phyloP scores from a whole-genome alignment of 495 filamentous ascomycete genomes.

The Penicillium bovifimosum region DNA sequence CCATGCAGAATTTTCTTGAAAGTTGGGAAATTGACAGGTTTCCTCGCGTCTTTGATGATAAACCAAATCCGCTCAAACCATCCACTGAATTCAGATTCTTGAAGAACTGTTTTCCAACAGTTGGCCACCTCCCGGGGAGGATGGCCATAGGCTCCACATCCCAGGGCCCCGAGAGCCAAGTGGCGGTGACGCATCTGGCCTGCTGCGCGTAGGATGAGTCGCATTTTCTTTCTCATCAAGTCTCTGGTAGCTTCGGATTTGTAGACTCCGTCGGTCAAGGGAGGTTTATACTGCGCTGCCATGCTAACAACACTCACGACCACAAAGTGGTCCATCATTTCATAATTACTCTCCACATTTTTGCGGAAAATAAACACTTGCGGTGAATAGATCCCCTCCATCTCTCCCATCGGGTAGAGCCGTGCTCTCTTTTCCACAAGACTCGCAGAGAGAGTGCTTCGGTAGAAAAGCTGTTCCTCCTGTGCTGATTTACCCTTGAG shows the following conservation, averaged over 20 bases:
- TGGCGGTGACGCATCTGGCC: constrained; percentile 45
- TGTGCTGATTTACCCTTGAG: constrained; percentile 50
- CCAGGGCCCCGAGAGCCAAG: constrained; percentile 61
- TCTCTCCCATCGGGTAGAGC: constrained; percentile 52
- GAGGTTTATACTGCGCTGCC: constrained; percentile 48
- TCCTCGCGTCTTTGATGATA: constrained; percentile 29
- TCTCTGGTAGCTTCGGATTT: constrained; percentile 37
- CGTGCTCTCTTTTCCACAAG: constrained; percentile 33
- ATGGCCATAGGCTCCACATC: constrained; percentile 60
- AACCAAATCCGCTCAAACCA: constrained; percentile 35
- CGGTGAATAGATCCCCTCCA: constrained; percentile 54
- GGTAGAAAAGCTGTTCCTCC: constrained; percentile 62
- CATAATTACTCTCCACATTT: constrained; percentile 34
- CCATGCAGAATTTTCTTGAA: constrained; percentile 42
- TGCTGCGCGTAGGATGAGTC: constrained; percentile 50
- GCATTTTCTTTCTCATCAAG: constrained; percentile 53
- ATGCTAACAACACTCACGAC: constrained; percentile 54
- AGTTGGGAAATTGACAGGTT: constrained; percentile 48
- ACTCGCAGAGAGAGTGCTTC: constrained; percentile 50
- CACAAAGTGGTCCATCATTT: constrained; percentile 23
- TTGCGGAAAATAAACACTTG: constrained; percentile 51
- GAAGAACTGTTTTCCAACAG: constrained; percentile 55
- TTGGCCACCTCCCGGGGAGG: constrained; percentile 56
- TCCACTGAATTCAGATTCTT: constrained; percentile 48
- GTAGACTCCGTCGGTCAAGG: constrained; percentile 32